Percentiles rank a stretch among this genome's conserved stretches.
Conservation (phyloP, 257 asterid species). For the Prunella vulgaris region DNA sequence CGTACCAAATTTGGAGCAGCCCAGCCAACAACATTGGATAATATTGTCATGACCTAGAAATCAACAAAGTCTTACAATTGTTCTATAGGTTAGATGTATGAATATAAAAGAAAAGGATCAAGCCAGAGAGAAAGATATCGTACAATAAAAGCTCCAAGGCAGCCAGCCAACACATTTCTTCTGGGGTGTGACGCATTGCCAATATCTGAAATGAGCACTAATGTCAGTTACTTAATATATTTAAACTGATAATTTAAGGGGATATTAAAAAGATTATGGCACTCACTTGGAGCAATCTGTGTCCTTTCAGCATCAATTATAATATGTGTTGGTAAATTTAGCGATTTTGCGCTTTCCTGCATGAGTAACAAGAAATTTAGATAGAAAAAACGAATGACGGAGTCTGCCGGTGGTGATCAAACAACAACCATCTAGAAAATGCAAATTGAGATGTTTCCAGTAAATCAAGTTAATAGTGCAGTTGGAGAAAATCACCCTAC, state of each 20-base stretch:
- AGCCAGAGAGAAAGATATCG: slow-evolving; percentile 27
- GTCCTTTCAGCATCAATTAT: slow-evolving; percentile 96
- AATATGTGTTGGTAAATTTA: slow-evolving; percentile 70
- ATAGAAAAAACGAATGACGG: not conserved
- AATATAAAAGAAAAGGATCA: slow-evolving; percentile 2
- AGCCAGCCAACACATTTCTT: slow-evolving; percentile 81
- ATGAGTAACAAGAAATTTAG: slow-evolving; percentile 10
- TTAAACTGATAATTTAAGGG: not conserved
- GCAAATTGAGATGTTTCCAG: not conserved
- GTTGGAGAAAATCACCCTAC: slow-evolving; percentile 29
- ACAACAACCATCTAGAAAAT: not conserved
- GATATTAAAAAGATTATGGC: not conserved
- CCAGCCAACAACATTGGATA: slow-evolving; percentile 96
- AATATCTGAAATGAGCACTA: slow-evolving; percentile 50
- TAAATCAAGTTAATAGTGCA: not conserved
- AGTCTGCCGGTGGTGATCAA: not conserved
- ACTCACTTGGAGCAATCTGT: slow-evolving; percentile 97
- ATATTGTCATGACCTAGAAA: slow-evolving; percentile 84
- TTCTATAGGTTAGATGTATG: not conserved
- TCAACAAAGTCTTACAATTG: slow-evolving; percentile 13
- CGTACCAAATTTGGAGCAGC: slow-evolving; percentile 92
- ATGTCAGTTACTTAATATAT: slow-evolving; percentile 5
- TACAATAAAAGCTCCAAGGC: slow-evolving; percentile 93
- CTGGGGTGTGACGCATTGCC: slow-evolving; percentile 99
- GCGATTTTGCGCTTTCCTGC: slow-evolving; percentile 81